Evolutionary conservation across 176 grass and related monocot genomes (phyloP), one percentile per base, ranked within the genome.

Genomic region (Oryza glaberrima): DNA sequence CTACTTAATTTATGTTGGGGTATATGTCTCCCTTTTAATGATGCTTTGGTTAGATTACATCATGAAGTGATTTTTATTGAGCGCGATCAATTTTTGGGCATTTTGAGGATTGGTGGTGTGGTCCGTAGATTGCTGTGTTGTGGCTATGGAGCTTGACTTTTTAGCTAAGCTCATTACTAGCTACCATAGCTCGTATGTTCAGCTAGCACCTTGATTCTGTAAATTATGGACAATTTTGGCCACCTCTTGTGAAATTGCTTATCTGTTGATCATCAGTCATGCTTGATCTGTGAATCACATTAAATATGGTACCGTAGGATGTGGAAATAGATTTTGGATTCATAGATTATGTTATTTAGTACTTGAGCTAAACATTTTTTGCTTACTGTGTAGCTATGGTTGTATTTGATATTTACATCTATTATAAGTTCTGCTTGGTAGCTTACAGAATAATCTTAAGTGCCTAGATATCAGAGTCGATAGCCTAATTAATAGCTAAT

Each of bases 231-330:
- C 75, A 17, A 0, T 20, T 70, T 58, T 43, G 16, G 5, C 17
- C 65, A 45, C 11, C 11, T 54, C 11, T 63, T 76, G 5, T 36
- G 25, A 76, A 47, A 19, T 56, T 30, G 3, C 67, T 77, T 34
- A 66, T 78, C 40, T 81, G 11, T 12, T 77, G 44, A 65, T 72
- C 35, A 46, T 84, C 51, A 32, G 7, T 70, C 16, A 22, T 67
- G 63, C 56, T 77, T 46, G 20, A 19, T 46, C 19, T 3, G 9
- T 58, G 15, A 36, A 41, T 58, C 19, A 0, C 25, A 67, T 81
- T 15, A 7, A 26, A 78, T 2, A 17, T 82, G 15, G 10, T 63
- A 3, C 23, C 34, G 9, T 72, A 66, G 8, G 54, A 20, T n/a
- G 5, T 47, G 78, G 32, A 65, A 70, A n/a, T 81, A 16, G 11